These are phyloP conservation scores for Lobosporangium transversale DNA, from an alignment of 192 early-diverging fungal genomes.

Conservation along the genomic window DNA sequence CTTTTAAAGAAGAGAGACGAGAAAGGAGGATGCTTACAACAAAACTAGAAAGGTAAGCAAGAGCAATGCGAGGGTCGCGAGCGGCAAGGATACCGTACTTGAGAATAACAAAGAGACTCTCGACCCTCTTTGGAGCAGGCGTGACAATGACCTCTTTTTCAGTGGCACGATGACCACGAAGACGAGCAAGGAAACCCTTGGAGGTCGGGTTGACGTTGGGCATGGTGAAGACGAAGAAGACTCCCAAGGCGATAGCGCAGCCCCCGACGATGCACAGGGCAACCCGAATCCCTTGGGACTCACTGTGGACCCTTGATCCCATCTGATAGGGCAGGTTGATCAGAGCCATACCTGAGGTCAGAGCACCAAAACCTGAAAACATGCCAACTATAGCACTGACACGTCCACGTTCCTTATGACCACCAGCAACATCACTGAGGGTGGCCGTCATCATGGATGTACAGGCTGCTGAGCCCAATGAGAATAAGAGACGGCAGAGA, in stretches of 20 bases:
- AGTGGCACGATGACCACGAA: background rate
- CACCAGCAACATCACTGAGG: conserved; percentile 65
- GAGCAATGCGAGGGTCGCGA: conserved; percentile 63
- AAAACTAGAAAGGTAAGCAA: conserved; percentile 74
- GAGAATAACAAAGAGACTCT: conserved; percentile 35
- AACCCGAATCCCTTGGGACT: conserved; percentile 34
- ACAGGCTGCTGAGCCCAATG: conserved; percentile 69
- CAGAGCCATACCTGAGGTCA: conserved; percentile 60
- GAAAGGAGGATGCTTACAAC: conserved; percentile 49
- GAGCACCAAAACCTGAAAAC: conserved; percentile 67
- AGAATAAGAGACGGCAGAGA: conserved; percentile 70
- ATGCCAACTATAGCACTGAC: conserved; percentile 70
- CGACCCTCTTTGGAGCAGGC: background rate
- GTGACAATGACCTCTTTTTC: background rate
- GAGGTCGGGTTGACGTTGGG: conserved; percentile 9
- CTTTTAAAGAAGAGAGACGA: background rate
- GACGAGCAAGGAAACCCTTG: background rate
- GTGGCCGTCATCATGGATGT: conserved; percentile 77
- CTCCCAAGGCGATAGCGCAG: conserved; percentile 26
- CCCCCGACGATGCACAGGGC: conserved; percentile 52
- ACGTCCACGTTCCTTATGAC: conserved; percentile 51
- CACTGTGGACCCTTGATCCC: background rate
- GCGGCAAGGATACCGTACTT: conserved; percentile 69
- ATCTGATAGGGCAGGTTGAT: conserved; percentile 52
- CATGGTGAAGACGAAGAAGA: conserved; percentile 46